Evolutionary conservation across 805 yeast species (phyloP).

Genomic region (Metschnikowia santaceciliae): DNA sequence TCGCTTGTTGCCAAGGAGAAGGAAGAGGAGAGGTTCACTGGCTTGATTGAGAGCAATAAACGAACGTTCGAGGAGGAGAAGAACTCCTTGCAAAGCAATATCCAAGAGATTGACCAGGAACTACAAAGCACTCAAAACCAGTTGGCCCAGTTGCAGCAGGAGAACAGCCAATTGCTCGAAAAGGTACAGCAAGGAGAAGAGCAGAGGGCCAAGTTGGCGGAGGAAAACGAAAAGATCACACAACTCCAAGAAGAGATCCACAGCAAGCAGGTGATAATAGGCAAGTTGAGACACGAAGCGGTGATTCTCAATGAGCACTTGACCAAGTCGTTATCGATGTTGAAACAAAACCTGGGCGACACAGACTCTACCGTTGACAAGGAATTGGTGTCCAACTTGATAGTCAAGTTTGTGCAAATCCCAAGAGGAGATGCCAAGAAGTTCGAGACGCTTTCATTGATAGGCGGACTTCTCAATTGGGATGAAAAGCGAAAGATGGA

Average conservation of each 20-base stretch:
- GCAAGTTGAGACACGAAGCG: slow-evolving; percentile 91
- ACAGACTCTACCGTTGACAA: slow-evolving; percentile 73
- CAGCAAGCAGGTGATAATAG: slow-evolving; percentile 69
- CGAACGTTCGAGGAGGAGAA: slow-evolving; percentile 6
- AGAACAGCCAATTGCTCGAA: slow-evolving; percentile 8
- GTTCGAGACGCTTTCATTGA: slow-evolving; percentile 83
- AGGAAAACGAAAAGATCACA: slow-evolving; percentile 35
- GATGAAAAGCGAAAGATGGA: slow-evolving; percentile 71
- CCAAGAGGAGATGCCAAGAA: slow-evolving; percentile 94
- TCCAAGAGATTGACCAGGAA: neutral
- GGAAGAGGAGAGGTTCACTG: slow-evolving; percentile 16
- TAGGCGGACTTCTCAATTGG: slow-evolving; percentile 84
- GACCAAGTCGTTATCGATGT: slow-evolving; percentile 84
- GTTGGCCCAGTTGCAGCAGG: slow-evolving; percentile 4
- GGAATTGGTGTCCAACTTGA: slow-evolving; percentile 80
- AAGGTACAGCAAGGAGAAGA: neutral
- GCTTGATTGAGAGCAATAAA: neutral
- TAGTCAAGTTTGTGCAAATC: slow-evolving; percentile 77
- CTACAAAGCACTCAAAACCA: slow-evolving; percentile 1
- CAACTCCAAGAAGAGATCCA: slow-evolving; percentile 52
- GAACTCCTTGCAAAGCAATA: neutral
- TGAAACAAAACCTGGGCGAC: slow-evolving; percentile 66
- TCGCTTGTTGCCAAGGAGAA: slow-evolving; percentile 31
- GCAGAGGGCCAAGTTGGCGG: slow-evolving; percentile 9
- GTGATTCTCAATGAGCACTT: slow-evolving; percentile 90